A percentile compares a stretch with the other conserved stretches of the same genome.
These are phyloP conservation scores for Teratosphaeria nubilosa DNA, from an alignment of 2,329 filamentous ascomycete genomes.

Conservation along the genomic window DNA sequence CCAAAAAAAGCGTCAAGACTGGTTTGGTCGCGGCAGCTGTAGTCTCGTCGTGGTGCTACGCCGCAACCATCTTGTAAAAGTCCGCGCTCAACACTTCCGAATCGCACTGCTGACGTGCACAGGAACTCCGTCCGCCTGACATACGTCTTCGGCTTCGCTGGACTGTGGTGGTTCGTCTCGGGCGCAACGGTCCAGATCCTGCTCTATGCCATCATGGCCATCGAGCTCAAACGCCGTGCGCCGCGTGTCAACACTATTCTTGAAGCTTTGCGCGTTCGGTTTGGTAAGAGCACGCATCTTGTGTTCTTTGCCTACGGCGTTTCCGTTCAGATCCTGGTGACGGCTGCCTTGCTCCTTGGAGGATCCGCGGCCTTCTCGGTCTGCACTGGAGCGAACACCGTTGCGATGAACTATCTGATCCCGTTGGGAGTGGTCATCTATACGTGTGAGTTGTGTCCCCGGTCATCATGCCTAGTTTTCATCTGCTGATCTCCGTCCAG, in stretches of 20 bases:
- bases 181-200: conserved; percentile 15
- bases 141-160: conserved; percentile 15
- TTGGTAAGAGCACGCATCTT: conserved; percentile 6
- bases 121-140: neutral
- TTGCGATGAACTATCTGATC: conserved; percentile 17
- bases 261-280: conserved; percentile 13
- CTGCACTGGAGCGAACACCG: conserved; percentile 17
- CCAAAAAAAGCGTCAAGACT: conserved; percentile 78
- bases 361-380: conserved; percentile 11
- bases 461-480: no score
- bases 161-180: conserved; percentile 10
- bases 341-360: conserved; percentile 11
- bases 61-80: neutral
- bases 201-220: conserved; percentile 10
- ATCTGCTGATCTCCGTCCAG: neutral
- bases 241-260: conserved; percentile 13
- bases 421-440: conserved; percentile 20
- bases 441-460: conserved; percentile 7
- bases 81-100: neutral
- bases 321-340: conserved; percentile 2
- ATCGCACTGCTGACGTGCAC: neutral
- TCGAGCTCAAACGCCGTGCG: conserved; percentile 11
- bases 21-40: conserved; percentile 67
- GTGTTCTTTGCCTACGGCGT: conserved; percentile 7
- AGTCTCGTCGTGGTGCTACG: conserved; percentile 64